Evolutionary conservation across 2,329 filamentous ascomycete species (phyloP).

Genomic region (Exophiala alcalophila): DNA sequence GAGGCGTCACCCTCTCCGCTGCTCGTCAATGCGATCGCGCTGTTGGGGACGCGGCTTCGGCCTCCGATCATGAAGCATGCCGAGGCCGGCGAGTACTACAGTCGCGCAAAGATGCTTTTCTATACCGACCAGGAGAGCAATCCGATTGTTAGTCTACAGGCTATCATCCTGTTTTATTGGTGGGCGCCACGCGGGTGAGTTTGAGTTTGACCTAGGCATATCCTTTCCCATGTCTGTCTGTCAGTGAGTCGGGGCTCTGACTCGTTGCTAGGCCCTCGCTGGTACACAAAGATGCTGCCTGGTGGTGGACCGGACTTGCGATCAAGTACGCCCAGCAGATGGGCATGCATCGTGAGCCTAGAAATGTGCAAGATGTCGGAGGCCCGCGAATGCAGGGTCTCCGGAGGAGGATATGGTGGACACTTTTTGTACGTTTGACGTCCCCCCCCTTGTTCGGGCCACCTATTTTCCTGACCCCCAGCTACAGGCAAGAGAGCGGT

Average conservation of each 20-base stretch:
- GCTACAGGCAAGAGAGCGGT: constrained; percentile 35
- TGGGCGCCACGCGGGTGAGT: constrained; percentile 38
- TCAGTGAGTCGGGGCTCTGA: background rate
- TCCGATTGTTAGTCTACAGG: constrained; percentile 38
- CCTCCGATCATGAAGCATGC: constrained; percentile 43
- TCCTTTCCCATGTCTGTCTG: background rate
- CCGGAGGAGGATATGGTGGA: constrained; percentile 45
- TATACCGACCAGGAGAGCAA: constrained; percentile 43
- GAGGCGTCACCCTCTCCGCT: constrained; percentile 49
- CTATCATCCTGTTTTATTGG: constrained; percentile 46
- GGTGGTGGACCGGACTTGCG: constrained; percentile 48
- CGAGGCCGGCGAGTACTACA: constrained; percentile 41
- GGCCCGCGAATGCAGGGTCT: constrained; percentile 30
- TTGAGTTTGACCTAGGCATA: too few species aligned
- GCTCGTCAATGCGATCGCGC: constrained; percentile 41
- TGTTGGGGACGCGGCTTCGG: constrained; percentile 42
- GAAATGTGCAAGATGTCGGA: constrained; percentile 26
- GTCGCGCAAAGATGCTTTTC: constrained; percentile 41
- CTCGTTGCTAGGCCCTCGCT: constrained; percentile 36
- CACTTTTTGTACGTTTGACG: constrained; percentile 35
- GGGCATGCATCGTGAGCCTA: constrained; percentile 44
- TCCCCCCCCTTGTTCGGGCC: background rate
- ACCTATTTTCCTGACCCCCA: background rate
- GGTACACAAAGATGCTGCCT: constrained; percentile 42
- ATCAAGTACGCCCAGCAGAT: constrained; percentile 47